Evolutionary conservation across 1,284 basidiomycete genomes (phyloP), one percentile per base, ranked within the genome.

Genomic region (Phlebopus sp.): DNA sequence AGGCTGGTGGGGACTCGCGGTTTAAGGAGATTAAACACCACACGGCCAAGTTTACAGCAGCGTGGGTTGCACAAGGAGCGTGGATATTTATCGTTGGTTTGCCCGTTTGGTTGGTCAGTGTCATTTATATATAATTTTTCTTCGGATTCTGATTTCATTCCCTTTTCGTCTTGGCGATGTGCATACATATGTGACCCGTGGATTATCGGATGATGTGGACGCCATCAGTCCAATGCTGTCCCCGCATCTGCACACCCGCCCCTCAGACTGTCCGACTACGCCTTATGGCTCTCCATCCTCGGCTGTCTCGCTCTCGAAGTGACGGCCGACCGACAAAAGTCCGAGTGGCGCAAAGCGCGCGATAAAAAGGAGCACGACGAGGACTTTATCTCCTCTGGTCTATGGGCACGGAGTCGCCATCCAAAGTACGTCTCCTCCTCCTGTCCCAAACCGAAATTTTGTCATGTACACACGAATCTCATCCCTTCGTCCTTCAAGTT

Each of bases 391-490:
- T 77, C 74, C 4, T 72, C 69, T 25, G 89, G 90, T 0, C 67
- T 90, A 9, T 92, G 89, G 88, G 70, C 76, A 34, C 67, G 82
- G 50, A 84, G 80, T 52, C 70, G 90, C 30, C 89, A 91, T 58
- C 88, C 88, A 30, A 91, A 90, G 86, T 88, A 64, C 42, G 76
- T 66, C 9, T 49, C 36, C 9, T 47, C 42, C 38, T 9, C 27
- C 13, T 36, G 37, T 48, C 25, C 30, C n/a, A n/a, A n/a, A n/a
- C n/a, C n/a, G n/a, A n/a, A n/a, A n/a, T n/a, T n/a, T n/a, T n/a
- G n/a, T n/a, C n/a, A n/a, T n/a, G n/a, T n/a, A n/a, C n/a, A n/a
- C n/a, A n/a, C n/a, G n/a, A n/a, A n/a, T n/a, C n/a, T n/a, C n/a
- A n/a, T n/a, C n/a, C n/a, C n/a, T n/a, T n/a, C n/a, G n/a, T 46